Conservation (phyloP, 208 protist species). For the Leishmania tarentolae region DNA sequence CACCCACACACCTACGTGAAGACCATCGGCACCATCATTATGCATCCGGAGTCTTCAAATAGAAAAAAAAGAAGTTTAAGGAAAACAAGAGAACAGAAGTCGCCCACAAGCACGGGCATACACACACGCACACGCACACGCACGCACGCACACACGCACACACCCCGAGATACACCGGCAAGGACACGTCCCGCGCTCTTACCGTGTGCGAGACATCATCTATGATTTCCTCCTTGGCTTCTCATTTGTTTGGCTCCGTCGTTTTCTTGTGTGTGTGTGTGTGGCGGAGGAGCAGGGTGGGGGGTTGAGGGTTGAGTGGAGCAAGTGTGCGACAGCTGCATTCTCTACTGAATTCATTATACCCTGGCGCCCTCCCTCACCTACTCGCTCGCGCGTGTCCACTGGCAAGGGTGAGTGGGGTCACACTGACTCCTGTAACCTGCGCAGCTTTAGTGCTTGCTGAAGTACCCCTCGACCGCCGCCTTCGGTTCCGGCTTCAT, state of each 20-base stretch:
- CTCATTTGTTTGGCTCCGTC: background rate
- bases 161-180: background rate
- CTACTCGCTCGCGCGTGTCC: background rate
- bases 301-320: too few relatives aligned
- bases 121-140: background rate
- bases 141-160: background rate
- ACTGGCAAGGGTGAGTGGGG: background rate
- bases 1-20: background rate
- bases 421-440: background rate
- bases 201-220: background rate
- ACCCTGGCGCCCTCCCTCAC: background rate
- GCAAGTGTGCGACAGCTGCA: background rate
- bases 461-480: slow-evolving; percentile 91
- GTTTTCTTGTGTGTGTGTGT: background rate
- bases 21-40: background rate
- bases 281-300: too few relatives aligned
- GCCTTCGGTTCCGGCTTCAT: slow-evolving; percentile 95
- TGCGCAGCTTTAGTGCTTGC: slow-evolving; percentile 6
- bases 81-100: background rate
- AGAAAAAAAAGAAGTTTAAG: background rate
- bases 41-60: background rate
- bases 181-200: background rate
- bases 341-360: background rate
- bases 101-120: background rate
- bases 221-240: background rate